Base-by-base conservation (phyloP, 805 yeast genomes). In the Metschnikowia matae region DNA sequence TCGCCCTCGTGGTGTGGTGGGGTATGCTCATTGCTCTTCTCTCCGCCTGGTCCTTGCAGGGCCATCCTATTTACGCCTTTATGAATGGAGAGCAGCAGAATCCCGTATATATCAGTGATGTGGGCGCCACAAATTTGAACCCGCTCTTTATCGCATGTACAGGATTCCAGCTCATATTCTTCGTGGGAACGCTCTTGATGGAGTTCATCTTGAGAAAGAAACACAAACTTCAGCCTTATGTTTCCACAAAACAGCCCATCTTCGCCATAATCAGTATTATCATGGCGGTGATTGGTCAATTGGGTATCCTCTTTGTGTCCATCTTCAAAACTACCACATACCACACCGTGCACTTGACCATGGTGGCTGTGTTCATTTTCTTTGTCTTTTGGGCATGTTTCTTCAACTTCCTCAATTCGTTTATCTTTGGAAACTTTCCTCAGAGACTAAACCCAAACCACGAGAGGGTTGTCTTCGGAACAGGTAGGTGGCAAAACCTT, bases 21-120 rank as follows among this genome's bases (percentile, higher is more conserved):
- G 96, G 87, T 3, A 88, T 89, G 96, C 78, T 91, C 10, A 83
- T 85, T 4, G 88, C 96, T 4, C 71, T 92, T 79, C 62, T 91
- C 55, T 65, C 77, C 2, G 79, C 83, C 56, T 91, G 97, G 97
- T 80, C 86, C 2, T 77, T 73, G 3, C 89, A 88, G 62, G 97
- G 96, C 1, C 79, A 79, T 42, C 96, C 96, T 0, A 71, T 78
- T 11, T 86, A 87, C 62, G 64, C 72, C 49, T 83, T 82, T 55
- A 78, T 82, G 75, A 68, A 69, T 34, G 54, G 54, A 8, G 48
- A 63, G 0, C 53, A 68, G 3, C 81, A 75, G 55, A 60, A 68
- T 34, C 79, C 84, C 36, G 84, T 89, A 2, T 92, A 86, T 67
- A 81, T 92, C 45, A 86, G 96, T 3, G 88, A 91, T 61, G 80